Conservation (phyloP, 495 filamentous ascomycete species). For the Daldinia concentrica region DNA sequence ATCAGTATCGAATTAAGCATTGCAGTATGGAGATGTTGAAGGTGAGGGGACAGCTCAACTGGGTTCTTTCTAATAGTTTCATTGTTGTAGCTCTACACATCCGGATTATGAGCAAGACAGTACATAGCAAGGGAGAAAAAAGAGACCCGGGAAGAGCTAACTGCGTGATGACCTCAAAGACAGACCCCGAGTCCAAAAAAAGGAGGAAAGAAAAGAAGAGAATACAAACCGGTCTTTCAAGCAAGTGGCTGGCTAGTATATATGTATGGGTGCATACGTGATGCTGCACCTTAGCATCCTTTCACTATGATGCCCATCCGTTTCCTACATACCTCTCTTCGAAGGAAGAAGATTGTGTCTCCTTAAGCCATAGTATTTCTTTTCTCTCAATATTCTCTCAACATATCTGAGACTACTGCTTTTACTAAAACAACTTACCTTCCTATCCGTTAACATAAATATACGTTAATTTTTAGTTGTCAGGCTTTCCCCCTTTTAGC, state of each 20-base stretch:
- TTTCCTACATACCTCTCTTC: not conserved
- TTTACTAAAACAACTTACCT: conserved; percentile 2
- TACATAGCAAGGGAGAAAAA: conserved; percentile 30
- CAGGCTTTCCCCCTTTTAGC: conserved; percentile 18
- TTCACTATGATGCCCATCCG: not conserved
- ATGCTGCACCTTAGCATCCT: conserved; percentile 15
- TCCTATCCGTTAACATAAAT: conserved; percentile 2
- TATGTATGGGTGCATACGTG: conserved; percentile 20
- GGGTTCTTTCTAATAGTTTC: conserved; percentile 25
- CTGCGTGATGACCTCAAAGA: conserved; percentile 41
- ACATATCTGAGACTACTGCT: not conserved
- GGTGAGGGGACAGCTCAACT: not conserved
- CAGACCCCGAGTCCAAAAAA: conserved; percentile 25
- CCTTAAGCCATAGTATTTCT: not conserved
- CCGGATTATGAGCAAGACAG: conserved; percentile 30
- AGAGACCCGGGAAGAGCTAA: conserved; percentile 8
- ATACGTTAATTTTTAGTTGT: conserved; percentile 26
- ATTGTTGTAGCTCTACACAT: conserved; percentile 35
- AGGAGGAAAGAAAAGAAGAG: conserved; percentile 40
- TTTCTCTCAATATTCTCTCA: not conserved
- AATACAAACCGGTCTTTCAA: conserved; percentile 37
- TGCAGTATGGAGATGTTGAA: not conserved
- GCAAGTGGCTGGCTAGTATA: conserved; percentile 21
- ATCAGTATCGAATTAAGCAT: not conserved
- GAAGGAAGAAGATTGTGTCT: not conserved